phyloP scores from a whole-genome alignment of 2,329 filamentous ascomycete species.

The Monosporascus sp. region DNA sequence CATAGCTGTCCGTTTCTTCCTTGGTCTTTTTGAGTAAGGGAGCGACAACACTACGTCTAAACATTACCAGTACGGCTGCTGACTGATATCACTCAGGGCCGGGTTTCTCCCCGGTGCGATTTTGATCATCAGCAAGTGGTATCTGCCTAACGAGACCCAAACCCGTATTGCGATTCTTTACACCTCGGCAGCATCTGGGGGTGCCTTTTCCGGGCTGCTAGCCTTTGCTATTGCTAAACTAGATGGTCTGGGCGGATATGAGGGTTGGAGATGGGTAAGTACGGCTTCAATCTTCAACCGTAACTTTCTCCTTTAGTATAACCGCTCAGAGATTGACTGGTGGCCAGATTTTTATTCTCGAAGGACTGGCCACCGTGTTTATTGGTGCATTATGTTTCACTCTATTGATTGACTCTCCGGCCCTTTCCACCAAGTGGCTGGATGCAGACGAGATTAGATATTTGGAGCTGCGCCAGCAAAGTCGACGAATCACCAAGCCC shows the following conservation, averaged over 20 bases:
- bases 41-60: no score
- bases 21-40: slow-evolving; percentile 32
- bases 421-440: slow-evolving; percentile 35
- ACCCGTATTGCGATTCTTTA: slow-evolving; percentile 30
- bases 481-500: slow-evolving; percentile 18
- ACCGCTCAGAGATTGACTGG: not conserved
- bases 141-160: slow-evolving; percentile 25
- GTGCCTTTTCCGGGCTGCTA: slow-evolving; percentile 41
- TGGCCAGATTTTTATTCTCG: slow-evolving; percentile 45
- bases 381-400: slow-evolving; percentile 36
- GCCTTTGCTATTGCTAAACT: slow-evolving; percentile 40
- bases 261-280: slow-evolving; percentile 41
- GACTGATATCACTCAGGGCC: slow-evolving; percentile 17
- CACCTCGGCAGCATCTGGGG: slow-evolving; percentile 30
- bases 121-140: slow-evolving; percentile 29
- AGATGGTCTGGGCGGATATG: slow-evolving; percentile 37
- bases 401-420: slow-evolving; percentile 40
- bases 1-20: slow-evolving; percentile 34
- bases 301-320: not conserved
- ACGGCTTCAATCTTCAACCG: not conserved
- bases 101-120: slow-evolving; percentile 30
- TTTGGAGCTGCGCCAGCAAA: slow-evolving; percentile 32
- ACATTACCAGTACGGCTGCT: not conserved
- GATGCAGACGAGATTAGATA: slow-evolving; percentile 34
- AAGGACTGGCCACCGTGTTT: slow-evolving; percentile 39